A percentile compares a stretch with the other conserved stretches of the same genome.
phyloP scores from a whole-genome alignment of 495 filamentous ascomycete genomes.

The Hypomontagnella monticulosa region DNA sequence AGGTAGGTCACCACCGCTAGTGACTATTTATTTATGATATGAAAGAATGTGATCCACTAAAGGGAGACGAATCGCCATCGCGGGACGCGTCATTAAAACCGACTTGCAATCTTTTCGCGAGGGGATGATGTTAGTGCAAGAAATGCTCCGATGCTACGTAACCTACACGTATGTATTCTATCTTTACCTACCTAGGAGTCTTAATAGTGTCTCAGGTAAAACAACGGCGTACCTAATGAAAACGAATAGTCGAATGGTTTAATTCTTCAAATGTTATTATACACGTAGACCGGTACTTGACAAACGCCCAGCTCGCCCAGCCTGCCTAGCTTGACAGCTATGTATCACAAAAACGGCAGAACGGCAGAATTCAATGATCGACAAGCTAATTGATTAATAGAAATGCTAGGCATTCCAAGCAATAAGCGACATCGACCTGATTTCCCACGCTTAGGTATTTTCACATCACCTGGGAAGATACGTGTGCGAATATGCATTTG shows the following conservation, averaged over 20 bases:
- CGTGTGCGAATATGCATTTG: no score
- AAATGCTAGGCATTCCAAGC: neutral
- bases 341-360: conserved; percentile 10
- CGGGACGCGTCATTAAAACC: conserved; percentile 27
- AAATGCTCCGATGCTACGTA: neutral
- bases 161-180: neutral
- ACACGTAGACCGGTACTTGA: no score
- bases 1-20: no score
- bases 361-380: conserved; percentile 36
- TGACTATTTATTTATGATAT: no score
- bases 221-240: conserved; percentile 16
- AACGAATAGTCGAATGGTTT: conserved; percentile 11
- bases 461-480: no score
- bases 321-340: neutral
- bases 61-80: conserved; percentile 10
- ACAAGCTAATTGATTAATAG: conserved; percentile 14
- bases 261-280: neutral
- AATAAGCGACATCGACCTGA: no score
- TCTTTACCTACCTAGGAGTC: neutral
- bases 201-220: conserved; percentile 16
- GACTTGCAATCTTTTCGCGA: neutral
- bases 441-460: neutral
- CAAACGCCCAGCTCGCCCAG: no score
- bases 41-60: no score
- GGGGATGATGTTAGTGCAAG: neutral